Evolutionary conservation across 1,284 basidiomycete species (phyloP).

Genomic region (Porodaedalea pini): DNA sequence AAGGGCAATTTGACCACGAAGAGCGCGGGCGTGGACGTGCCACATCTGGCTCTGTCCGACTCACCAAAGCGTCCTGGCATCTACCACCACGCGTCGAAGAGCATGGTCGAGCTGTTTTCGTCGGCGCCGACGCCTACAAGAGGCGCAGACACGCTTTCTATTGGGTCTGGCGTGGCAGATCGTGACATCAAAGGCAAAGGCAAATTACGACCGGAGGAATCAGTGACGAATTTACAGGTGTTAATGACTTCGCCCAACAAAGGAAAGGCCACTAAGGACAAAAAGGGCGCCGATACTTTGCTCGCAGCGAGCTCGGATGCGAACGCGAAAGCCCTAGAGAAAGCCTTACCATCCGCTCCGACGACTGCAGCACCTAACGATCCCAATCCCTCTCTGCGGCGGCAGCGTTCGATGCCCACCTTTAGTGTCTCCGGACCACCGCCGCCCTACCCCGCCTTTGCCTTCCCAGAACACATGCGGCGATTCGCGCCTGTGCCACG

Average conservation of each 20-base stretch:
- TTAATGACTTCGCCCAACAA: not conserved
- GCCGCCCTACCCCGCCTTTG: conserved; percentile 50
- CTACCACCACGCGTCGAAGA: conserved; percentile 60
- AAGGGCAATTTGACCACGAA: not conserved
- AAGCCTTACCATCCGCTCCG: not conserved
- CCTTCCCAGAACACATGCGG: conserved; percentile 6
- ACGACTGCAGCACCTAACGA: not conserved
- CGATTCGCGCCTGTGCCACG: conserved; percentile 26
- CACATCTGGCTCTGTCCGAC: not conserved
- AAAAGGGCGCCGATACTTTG: not conserved
- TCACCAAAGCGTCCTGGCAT: conserved; percentile 40
- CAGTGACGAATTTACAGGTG: not conserved
- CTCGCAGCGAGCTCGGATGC: not conserved
- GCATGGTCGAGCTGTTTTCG: conserved; percentile 49
- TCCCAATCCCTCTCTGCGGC: conserved; percentile 33
- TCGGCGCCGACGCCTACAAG: conserved; percentile 22
- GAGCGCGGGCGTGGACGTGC: not conserved
- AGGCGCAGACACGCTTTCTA: conserved; percentile 18
- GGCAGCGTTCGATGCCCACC: conserved; percentile 56
- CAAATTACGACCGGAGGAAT: not conserved
- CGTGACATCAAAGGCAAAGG: conserved; percentile 11
- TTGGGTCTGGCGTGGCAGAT: conserved; percentile 13
- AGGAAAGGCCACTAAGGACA: not conserved
- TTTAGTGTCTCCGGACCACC: conserved; percentile 45
- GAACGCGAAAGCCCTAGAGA: not conserved